These are phyloP conservation scores for Macadamia integrifolia DNA, from an alignment of 164 flowering plant species.

Conservation along the genomic window DNA sequence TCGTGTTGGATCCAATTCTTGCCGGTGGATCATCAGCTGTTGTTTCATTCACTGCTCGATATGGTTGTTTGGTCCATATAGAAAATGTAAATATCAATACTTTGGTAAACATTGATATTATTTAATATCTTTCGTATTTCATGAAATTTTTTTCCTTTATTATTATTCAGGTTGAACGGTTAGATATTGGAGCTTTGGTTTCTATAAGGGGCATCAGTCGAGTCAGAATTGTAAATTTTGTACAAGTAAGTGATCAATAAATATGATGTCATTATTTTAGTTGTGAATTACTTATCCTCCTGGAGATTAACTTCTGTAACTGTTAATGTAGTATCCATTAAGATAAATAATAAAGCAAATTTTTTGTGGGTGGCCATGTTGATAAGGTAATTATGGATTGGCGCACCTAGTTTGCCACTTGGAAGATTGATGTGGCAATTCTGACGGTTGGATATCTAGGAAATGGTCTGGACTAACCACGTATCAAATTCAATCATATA, in stretches of 20 bases:
- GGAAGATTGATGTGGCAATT: no score
- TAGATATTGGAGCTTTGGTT: conserved; percentile 68
- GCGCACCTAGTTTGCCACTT: no score
- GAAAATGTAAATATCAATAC: conserved; percentile 45
- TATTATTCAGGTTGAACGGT: conserved; percentile 42
- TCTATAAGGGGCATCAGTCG: conserved; percentile 66
- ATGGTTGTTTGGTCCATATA: conserved; percentile 51
- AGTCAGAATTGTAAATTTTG: conserved; percentile 39
- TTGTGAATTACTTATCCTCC: not conserved
- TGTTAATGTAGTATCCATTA: not conserved
- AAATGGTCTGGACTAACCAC: no score
- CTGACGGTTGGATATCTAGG: no score
- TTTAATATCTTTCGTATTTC: not conserved
- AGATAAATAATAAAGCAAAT: not conserved
- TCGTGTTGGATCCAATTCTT: conserved; percentile 56
- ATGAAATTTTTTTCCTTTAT: not conserved
- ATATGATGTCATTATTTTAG: not conserved
- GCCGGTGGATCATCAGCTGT: conserved; percentile 26
- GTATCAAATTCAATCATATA: no score
- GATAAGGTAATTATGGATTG: no score
- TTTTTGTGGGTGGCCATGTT: no score
- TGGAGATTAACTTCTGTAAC: not conserved
- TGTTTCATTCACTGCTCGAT: conserved; percentile 61
- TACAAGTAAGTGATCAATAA: conserved; percentile 30
- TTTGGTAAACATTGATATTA: not conserved